phyloP scores from a whole-genome alignment of 1,139 yeast genomes.

The Lodderomyces metapsilosis region DNA sequence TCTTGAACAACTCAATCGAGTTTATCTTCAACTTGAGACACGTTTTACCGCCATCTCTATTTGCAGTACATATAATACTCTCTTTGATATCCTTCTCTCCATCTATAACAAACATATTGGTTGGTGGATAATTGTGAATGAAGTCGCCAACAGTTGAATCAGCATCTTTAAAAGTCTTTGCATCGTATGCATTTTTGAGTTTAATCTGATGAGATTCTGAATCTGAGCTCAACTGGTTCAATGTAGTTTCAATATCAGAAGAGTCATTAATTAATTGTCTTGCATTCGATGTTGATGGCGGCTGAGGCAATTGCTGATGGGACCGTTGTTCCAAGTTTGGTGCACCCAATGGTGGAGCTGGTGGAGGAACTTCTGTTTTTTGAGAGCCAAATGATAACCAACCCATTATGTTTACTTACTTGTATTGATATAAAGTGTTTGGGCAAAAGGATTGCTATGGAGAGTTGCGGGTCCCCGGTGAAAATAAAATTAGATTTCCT shows the following conservation, averaged over 20 bases:
- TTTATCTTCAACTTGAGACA: constrained; percentile 41
- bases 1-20: constrained; percentile 41
- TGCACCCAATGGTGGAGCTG: constrained; percentile 6
- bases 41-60: constrained; percentile 42
- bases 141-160: constrained; percentile 19
- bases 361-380: constrained; percentile 5
- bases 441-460: not conserved
- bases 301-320: constrained; percentile 17
- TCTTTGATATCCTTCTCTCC: constrained; percentile 40
- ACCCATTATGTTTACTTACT: no score
- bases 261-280: constrained; percentile 20
- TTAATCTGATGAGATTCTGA: constrained; percentile 8
- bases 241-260: constrained; percentile 39
- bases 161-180: constrained; percentile 6
- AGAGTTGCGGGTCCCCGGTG: not conserved
- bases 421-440: not conserved
- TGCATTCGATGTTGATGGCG: not conserved
- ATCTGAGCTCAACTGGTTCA: constrained; percentile 23
- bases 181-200: constrained; percentile 2
- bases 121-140: constrained; percentile 22
- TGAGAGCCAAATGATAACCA: constrained; percentile 14
- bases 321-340: constrained; percentile 36
- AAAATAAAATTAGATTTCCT: not conserved
- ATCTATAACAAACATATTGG: constrained; percentile 40
- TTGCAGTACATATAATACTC: constrained; percentile 45